A percentile compares a stretch with the other conserved stretches of the same genome.
Evolutionary conservation across 176 grass and related monocot genomes (phyloP).

Genomic region (Carex scoparia): DNA sequence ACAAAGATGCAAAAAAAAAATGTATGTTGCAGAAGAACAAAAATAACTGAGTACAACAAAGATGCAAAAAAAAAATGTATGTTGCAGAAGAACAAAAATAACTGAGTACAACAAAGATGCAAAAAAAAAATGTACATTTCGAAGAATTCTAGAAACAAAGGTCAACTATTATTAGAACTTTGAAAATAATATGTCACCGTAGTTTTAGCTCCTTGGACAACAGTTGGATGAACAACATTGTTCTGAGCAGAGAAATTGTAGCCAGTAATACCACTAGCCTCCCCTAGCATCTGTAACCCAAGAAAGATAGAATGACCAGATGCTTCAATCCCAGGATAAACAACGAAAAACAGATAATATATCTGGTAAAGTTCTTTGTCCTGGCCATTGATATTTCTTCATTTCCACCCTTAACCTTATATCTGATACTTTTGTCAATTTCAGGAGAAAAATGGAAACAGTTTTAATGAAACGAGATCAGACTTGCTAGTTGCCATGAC

Average conservation of each 20-base stretch:
- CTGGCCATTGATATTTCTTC: neutral
- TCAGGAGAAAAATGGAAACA: neutral
- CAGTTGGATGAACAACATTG: conserved; percentile 84
- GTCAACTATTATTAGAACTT: neutral
- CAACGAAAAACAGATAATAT: neutral
- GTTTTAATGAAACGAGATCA: neutral
- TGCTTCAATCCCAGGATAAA: conserved; percentile 17
- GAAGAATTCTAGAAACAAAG: neutral
- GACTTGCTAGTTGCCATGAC: neutral
- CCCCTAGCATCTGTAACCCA: conserved; percentile 66
- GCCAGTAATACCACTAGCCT: conserved; percentile 81
- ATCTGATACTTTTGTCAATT: neutral
- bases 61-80: neutral
- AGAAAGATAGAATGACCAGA: conserved; percentile 13
- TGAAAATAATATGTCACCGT: conserved; percentile 44
- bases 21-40: too few relatives aligned
- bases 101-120: neutral
- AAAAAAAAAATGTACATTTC: neutral
- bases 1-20: neutral
- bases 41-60: neutral
- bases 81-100: neutral
- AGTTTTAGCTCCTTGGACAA: conserved; percentile 86
- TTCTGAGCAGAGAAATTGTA: conserved; percentile 92
- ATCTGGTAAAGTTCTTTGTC: neutral
- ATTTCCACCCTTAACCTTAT: neutral